Evolutionary conservation across 1,284 basidiomycete genomes (phyloP).

Genomic region (Fomitiporia mediterranea): DNA sequence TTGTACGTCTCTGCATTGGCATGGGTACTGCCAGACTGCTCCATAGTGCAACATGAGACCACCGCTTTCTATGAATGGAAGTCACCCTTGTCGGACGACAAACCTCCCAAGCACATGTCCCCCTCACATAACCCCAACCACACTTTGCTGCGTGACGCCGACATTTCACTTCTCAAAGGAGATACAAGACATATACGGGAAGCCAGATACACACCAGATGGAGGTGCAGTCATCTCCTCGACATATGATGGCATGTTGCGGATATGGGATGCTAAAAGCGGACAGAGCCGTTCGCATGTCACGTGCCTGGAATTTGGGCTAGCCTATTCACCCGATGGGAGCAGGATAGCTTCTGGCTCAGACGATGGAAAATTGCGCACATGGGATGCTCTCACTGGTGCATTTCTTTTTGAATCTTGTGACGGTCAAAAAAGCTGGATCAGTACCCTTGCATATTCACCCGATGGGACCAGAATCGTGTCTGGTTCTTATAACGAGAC

Average conservation of each 20-base stretch:
- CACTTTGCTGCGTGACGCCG: not conserved
- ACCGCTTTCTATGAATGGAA: too few species aligned
- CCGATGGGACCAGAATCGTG: too few species aligned
- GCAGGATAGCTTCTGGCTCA: not conserved
- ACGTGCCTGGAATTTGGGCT: not conserved
- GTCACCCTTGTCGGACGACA: too few species aligned
- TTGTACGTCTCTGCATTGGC: not conserved
- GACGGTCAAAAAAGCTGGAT: too few species aligned
- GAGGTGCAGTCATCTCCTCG: not conserved
- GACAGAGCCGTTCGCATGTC: not conserved
- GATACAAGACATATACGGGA: not conserved
- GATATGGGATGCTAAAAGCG: not conserved
- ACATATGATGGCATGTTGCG: not conserved
- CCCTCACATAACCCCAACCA: too few species aligned
- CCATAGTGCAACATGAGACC: not conserved
- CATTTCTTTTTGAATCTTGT: not conserved
- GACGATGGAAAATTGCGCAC: not conserved
- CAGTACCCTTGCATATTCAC: too few species aligned
- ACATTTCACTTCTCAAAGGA: not conserved
- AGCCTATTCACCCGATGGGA: not conserved
- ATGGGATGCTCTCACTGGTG: not conserved
- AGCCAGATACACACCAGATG: not conserved
- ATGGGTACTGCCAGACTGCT: not conserved
- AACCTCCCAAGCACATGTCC: too few species aligned
- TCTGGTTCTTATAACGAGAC: too few species aligned